Evolutionary conservation across 2,329 filamentous ascomycete genomes (phyloP).

Genomic region (Fusarium musae): DNA sequence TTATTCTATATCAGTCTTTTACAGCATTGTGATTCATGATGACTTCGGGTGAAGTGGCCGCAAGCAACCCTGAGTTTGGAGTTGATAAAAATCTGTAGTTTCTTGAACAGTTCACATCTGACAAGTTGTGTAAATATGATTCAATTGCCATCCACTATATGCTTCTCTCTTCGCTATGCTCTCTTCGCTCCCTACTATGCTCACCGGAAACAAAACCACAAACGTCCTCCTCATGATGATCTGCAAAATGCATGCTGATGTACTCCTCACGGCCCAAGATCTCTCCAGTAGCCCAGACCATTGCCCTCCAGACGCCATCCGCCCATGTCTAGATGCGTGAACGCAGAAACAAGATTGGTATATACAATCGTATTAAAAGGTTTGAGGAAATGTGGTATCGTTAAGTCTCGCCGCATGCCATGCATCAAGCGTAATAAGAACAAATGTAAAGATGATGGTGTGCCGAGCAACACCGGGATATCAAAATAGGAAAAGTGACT

Average conservation of each 20-base stretch:
- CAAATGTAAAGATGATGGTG: constrained; percentile 22
- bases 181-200: background rate
- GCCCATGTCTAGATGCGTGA: constrained; percentile 41
- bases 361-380: constrained; percentile 15
- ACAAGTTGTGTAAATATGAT: background rate
- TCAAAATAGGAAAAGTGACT: constrained; percentile 30
- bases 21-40: background rate
- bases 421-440: constrained; percentile 13
- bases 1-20: background rate
- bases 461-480: constrained; percentile 37
- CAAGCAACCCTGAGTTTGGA: background rate
- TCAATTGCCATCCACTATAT: constrained; percentile 17
- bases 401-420: constrained; percentile 12
- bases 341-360: constrained; percentile 31
- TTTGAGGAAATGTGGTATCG: constrained; percentile 35
- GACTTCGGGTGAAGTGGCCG: background rate
- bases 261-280: constrained; percentile 11
- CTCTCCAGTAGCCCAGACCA: constrained; percentile 1
- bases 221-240: background rate
- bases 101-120: background rate
- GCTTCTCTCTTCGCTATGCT: background rate
- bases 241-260: constrained; percentile 13
- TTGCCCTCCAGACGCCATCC: constrained; percentile 36
- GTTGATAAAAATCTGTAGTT: too few relatives aligned
- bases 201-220: background rate